These are phyloP conservation scores for Cicer bijugum DNA, from an alignment of 306 rosid genomes.

Conservation along the genomic window DNA sequence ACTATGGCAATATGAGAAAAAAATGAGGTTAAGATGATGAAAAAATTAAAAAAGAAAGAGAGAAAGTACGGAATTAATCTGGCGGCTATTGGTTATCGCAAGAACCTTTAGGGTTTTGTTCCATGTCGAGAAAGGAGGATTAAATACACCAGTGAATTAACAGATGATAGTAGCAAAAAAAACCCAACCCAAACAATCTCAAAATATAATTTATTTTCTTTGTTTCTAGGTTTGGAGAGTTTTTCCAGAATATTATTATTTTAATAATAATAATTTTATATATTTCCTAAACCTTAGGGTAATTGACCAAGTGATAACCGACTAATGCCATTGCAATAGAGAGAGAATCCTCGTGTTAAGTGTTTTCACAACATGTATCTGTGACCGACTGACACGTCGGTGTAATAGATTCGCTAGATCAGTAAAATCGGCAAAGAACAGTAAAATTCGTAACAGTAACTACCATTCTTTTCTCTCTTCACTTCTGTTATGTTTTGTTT, in stretches of 20 bases:
- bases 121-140: constrained; percentile 54
- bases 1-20: neutral
- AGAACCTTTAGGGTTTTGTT: constrained; percentile 96
- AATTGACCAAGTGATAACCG: constrained; percentile 35
- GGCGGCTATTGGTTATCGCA: constrained; percentile 81
- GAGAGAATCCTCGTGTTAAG: neutral
- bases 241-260: no score
- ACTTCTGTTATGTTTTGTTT: neutral
- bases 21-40: neutral
- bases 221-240: no score
- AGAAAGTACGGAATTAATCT: constrained; percentile 49
- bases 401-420: constrained; percentile 22
- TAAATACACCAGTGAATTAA: constrained; percentile 45
- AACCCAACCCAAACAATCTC: constrained; percentile 13
- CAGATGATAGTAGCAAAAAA: neutral
- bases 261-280: neutral
- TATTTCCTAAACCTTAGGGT: constrained; percentile 33
- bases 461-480: neutral
- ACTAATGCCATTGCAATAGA: neutral
- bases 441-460: constrained; percentile 12
- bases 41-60: neutral
- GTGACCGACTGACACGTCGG: constrained; percentile 12
- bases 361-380: neutral
- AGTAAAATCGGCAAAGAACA: constrained; percentile 18
- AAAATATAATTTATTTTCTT: no score